Evolutionary conservation across 345 rosid species (phyloP).

Genomic region (Syzygium grande): DNA sequence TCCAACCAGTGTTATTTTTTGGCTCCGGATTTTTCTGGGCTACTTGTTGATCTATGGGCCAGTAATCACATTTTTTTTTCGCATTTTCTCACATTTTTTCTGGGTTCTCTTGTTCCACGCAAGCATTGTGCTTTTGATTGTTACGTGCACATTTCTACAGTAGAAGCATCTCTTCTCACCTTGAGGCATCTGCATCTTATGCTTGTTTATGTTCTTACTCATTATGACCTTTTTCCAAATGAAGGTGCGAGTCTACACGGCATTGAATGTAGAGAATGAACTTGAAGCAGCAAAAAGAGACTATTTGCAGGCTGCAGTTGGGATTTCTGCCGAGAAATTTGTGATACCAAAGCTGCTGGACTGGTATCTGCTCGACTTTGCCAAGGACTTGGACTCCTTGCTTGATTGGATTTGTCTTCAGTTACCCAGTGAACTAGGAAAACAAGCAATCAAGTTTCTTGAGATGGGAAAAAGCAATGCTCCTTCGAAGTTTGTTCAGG

Average conservation of each 20-base stretch:
- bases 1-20: too few relatives aligned
- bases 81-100: not conserved
- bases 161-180: not conserved
- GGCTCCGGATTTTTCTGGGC: too few relatives aligned
- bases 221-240: not conserved
- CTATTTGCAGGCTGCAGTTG: conserved; percentile 70
- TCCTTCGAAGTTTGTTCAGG: conserved; percentile 34
- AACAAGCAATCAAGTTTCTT: conserved; percentile 61
- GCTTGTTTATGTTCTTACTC: conserved; percentile 10
- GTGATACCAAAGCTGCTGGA: conserved; percentile 68
- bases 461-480: conserved; percentile 44
- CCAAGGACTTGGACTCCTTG: conserved; percentile 71
- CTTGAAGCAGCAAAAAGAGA: conserved; percentile 68
- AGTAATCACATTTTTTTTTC: too few relatives aligned
- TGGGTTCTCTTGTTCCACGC: not conserved
- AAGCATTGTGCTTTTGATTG: not conserved
- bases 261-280: conserved; percentile 52
- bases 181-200: not conserved
- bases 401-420: conserved; percentile 89
- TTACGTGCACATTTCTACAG: not conserved
- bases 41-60: too few relatives aligned
- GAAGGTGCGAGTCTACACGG: conserved; percentile 71
- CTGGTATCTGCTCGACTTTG: conserved; percentile 80
- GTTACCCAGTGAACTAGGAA: conserved; percentile 60
- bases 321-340: conserved; percentile 40